These are phyloP conservation scores for Coemansia sp. DNA, from an alignment of 371 early-diverging fungal genomes.

Conservation along the genomic window DNA sequence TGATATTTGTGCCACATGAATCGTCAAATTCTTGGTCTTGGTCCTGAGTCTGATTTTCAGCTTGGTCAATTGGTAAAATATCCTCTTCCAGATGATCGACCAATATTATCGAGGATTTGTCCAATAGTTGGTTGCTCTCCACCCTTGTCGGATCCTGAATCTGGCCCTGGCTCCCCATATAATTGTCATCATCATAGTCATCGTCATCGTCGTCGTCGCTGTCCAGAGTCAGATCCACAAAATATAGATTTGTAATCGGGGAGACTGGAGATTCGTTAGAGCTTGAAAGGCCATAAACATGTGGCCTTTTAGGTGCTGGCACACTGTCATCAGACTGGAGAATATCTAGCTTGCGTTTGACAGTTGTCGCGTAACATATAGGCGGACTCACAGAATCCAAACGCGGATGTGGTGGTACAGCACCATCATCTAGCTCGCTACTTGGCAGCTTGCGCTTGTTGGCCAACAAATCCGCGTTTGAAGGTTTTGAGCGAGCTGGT, in stretches of 20 bases:
- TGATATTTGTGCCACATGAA: not conserved
- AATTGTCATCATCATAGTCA: not conserved
- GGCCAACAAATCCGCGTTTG: too few relatives aligned
- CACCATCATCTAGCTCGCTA: too few relatives aligned
- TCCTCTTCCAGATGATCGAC: not conserved
- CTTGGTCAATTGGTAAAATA: not conserved
- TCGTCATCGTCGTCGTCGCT: not conserved
- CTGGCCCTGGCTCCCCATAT: too few relatives aligned
- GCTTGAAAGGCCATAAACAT: not conserved
- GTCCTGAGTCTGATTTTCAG: not conserved
- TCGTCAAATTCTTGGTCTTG: not conserved
- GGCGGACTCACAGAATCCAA: too few relatives aligned
- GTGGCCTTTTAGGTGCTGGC: not conserved
- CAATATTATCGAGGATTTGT: not conserved
- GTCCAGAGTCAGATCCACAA: constrained; percentile 3
- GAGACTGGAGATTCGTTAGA: not conserved
- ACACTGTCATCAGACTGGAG: not conserved
- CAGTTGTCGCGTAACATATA: too few relatives aligned
- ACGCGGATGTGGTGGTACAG: too few relatives aligned
- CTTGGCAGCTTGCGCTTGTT: too few relatives aligned
- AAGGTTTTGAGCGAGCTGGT: too few relatives aligned
- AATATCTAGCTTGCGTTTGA: not conserved
- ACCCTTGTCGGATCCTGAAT: too few relatives aligned
- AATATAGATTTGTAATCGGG: not conserved
- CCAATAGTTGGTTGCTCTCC: not conserved